A percentile compares a stretch with the other conserved stretches of the same genome.
phyloP scores from a whole-genome alignment of 225 moss, liverwort and hornwort species.

The Marchantia paleacea region DNA sequence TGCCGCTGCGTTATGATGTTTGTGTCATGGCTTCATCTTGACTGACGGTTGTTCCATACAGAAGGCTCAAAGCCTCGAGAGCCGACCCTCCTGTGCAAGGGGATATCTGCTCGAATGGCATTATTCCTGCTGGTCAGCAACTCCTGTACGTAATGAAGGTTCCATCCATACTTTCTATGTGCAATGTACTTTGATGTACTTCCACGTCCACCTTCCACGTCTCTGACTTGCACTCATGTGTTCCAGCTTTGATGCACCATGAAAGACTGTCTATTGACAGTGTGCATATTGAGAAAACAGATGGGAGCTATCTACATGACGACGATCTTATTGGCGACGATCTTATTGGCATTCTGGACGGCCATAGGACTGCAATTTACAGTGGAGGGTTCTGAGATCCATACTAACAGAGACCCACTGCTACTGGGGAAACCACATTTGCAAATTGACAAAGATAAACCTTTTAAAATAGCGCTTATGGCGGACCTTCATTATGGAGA shows the following conservation, averaged over 20 bases:
- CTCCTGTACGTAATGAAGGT: no score
- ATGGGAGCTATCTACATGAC: neutral
- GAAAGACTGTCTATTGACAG: neutral
- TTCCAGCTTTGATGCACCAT: neutral
- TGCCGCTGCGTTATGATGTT: no score
- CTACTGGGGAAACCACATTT: conserved; percentile 15
- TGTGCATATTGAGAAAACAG: neutral
- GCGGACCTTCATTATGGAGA: conserved; percentile 87
- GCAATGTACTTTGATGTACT: neutral
- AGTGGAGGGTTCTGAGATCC: neutral
- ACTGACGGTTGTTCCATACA: neutral
- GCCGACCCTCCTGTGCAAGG: neutral
- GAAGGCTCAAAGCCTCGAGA: neutral
- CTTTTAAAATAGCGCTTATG: conserved; percentile 75
- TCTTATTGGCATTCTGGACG: neutral
- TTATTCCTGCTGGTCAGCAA: neutral
- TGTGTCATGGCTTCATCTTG: neutral
- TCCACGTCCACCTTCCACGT: neutral
- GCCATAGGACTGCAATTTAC: neutral
- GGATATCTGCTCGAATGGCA: neutral
- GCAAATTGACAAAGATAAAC: conserved; percentile 6
- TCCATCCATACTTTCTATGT: neutral
- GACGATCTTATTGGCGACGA: neutral
- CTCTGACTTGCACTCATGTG: neutral
- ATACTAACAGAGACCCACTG: neutral